Conservation (phyloP, 192 early-diverging fungal genomes). For the Haplosporangium gracile region DNA sequence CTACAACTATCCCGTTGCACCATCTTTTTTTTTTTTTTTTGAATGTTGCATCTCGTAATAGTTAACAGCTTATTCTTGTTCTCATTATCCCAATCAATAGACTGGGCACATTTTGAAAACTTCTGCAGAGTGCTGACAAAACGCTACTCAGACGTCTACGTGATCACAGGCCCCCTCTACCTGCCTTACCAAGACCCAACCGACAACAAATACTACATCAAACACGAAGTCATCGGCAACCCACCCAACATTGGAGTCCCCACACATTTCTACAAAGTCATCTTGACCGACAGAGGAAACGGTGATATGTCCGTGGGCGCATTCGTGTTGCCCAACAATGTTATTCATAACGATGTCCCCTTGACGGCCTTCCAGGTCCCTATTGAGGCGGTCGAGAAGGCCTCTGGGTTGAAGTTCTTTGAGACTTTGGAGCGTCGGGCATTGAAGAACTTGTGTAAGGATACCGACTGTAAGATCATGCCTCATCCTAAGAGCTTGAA, state of each 20-base stretch:
- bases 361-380: conserved; percentile 79
- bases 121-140: conserved; percentile 81
- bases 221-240: conserved; percentile 90
- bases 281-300: conserved; percentile 71
- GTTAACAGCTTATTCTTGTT: background rate
- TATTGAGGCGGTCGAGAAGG: conserved; percentile 79
- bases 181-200: conserved; percentile 76
- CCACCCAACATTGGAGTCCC: conserved; percentile 92
- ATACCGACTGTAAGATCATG: conserved; percentile 60
- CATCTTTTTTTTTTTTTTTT: background rate
- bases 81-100: conserved; percentile 24
- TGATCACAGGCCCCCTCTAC: conserved; percentile 90
- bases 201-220: conserved; percentile 82
- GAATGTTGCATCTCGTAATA: background rate
- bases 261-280: conserved; percentile 95
- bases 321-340: conserved; percentile 90
- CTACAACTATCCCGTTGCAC: background rate
- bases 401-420: conserved; percentile 79
- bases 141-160: conserved; percentile 85
- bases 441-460: conserved; percentile 61
- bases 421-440: conserved; percentile 65
- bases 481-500: conserved; percentile 48
- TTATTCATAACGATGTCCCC: conserved; percentile 73
- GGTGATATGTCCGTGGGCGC: conserved; percentile 68
- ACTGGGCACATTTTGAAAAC: conserved; percentile 91